Evolutionary conservation across 2,329 filamentous ascomycete genomes (phyloP), one percentile per base, ranked within the genome.

Genomic region (Dothideomycetidae sp.): DNA sequence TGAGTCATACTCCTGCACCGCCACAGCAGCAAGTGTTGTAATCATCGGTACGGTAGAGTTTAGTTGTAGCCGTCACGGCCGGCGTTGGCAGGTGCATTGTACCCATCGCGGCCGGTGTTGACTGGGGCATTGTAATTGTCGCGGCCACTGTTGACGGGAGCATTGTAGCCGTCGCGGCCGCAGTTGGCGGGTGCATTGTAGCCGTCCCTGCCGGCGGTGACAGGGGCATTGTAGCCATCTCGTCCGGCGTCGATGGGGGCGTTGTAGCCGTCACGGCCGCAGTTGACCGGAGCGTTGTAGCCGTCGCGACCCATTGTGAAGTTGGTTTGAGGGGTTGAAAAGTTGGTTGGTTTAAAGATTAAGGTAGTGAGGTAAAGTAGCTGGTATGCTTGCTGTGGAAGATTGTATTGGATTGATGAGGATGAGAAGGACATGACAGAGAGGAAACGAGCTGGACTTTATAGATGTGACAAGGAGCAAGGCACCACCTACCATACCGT

Each of bases 241-340:
- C 33, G 30, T 29, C 26, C 40, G 31, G 28, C 30, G 30, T 26
- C 42, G 21, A 31, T 26, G 31, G 29, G 35, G 33, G 47, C 46
- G 55, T 63, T 63, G 56, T 63, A 64, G 35, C 59, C 60, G 45
- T 56, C 58, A 36, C 58, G 58, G 45, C 53, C 55, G 21, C 10
- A 15, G 30, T 33, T 33, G 35, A 34, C 29, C 14, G 29, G 31
- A 9, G 12, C 15, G 31, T 29, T 37, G 39, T 35, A 36, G 19
- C 36, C 13, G 33, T 36, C 11, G 37, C 33, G 34, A 17, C 31
- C 34, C 54, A 55, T 58, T 46, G 34, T 42, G 29, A 31, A 30
- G 35, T 13, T 37, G 12, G 29, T 4, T 7, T 19, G 31, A 9
- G 11, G 16, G 10, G 12, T 33, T 9, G 16, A 10, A 19, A 26